A percentile compares a stretch with the other conserved stretches of the same genome.
Conservation (phyloP, 1,284 basidiomycete species). For the Abortiporus biennis region DNA sequence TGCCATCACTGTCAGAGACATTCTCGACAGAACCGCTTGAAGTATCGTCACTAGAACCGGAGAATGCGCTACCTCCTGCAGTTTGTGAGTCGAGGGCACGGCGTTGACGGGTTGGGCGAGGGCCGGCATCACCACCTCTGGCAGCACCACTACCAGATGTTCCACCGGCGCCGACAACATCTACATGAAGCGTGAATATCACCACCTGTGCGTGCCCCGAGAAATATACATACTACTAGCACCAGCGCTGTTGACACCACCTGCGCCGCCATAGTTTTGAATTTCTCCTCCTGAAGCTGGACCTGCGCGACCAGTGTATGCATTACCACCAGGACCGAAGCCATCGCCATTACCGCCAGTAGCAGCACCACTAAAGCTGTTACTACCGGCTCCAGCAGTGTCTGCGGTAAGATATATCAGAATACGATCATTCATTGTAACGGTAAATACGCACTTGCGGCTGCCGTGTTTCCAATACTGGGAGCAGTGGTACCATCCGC, state of each 20-base stretch:
- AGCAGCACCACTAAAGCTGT: slow-evolving; percentile 7
- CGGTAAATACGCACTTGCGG: no score
- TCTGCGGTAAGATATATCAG: slow-evolving; percentile 7
- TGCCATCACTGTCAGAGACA: slow-evolving; percentile 8
- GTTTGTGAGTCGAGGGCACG: slow-evolving; percentile 12
- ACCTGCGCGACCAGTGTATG: slow-evolving; percentile 10
- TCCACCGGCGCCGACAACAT: slow-evolving; percentile 14
- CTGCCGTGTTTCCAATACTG: no score
- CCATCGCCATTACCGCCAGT: slow-evolving; percentile 12
- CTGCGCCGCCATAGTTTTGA: slow-evolving; percentile 9
- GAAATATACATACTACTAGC: slow-evolving; percentile 9
- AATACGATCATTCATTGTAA: no score
- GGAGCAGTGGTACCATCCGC: slow-evolving; percentile 5
- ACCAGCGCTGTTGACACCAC: slow-evolving; percentile 8
- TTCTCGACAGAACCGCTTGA: slow-evolving; percentile 19
- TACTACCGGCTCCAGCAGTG: slow-evolving; percentile 10
- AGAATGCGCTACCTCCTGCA: slow-evolving; percentile 22
- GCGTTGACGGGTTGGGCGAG: background rate
- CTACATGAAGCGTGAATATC: slow-evolving; percentile 7
- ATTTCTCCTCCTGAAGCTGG: slow-evolving; percentile 10
- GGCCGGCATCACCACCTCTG: slow-evolving; percentile 14
- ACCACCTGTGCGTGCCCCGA: background rate
- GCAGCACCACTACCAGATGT: slow-evolving; percentile 14
- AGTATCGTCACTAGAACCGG: slow-evolving; percentile 17
- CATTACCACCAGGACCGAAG: slow-evolving; percentile 13